phyloP scores from a whole-genome alignment of 495 filamentous ascomycete species.

The Hypoxylon fuscum region DNA sequence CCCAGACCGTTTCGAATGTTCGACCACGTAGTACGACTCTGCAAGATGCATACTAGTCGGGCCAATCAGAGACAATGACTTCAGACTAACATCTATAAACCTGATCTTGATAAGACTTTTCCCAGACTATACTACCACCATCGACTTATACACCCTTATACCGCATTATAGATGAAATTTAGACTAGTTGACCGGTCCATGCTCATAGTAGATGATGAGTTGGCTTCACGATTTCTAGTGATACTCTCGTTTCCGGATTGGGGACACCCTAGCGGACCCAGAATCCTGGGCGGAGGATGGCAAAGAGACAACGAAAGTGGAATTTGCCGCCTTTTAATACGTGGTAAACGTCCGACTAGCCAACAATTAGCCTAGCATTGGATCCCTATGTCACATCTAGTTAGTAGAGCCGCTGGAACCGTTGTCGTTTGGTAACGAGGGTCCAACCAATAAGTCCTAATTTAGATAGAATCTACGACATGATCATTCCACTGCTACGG shows the following conservation, averaged over 20 bases:
- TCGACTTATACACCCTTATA: background rate
- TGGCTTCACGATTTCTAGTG: background rate
- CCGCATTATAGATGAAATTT: background rate
- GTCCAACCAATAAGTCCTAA: too few species aligned
- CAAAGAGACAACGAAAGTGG: conserved; percentile 15
- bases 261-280: background rate
- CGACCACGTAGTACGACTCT: too few species aligned
- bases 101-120: background rate
- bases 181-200: background rate
- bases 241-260: background rate
- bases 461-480: too few species aligned
- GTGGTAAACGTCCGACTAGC: background rate
- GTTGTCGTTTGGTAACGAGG: too few species aligned
- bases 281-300: background rate
- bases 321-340: background rate
- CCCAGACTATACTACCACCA: background rate
- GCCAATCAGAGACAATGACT: background rate
- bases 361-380: conserved; percentile 4
- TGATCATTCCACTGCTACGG: background rate
- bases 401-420: conserved; percentile 14
- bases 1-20: too few species aligned
- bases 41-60: background rate
- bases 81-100: background rate
- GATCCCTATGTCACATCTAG: conserved; percentile 15
- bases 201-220: too few species aligned